A percentile compares a stretch with the other conserved stretches of the same genome.
phyloP scores from a whole-genome alignment of 2,329 filamentous ascomycete genomes.

The Aspergillus sp. region DNA sequence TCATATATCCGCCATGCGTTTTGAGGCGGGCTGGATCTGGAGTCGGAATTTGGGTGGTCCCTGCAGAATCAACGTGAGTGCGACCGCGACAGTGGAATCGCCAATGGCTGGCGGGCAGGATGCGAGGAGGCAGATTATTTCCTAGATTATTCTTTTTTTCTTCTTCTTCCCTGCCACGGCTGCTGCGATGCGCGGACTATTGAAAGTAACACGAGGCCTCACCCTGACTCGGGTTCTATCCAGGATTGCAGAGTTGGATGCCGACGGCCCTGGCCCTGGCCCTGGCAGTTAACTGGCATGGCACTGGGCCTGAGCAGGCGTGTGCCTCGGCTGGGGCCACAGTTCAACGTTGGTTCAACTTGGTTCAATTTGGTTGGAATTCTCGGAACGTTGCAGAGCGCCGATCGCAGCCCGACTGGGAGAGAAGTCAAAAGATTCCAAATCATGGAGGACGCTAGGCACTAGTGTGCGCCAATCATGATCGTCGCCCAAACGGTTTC shows the following conservation, averaged over 20 bases:
- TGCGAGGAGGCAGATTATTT: background rate
- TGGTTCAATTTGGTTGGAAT: background rate
- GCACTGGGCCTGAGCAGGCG: background rate
- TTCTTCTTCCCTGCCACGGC: background rate
- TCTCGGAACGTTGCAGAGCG: background rate
- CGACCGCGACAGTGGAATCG: background rate
- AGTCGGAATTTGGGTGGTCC: background rate
- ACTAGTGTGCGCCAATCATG: constrained; percentile 20
- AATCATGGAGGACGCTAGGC: constrained; percentile 19
- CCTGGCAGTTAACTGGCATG: too few species aligned
- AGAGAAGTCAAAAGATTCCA: constrained; percentile 23
- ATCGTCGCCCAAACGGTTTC: constrained; percentile 20
- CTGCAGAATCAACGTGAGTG: constrained; percentile 9
- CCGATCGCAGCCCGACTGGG: constrained; percentile 17
- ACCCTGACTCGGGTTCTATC: constrained; percentile 3
- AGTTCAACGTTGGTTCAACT: too few species aligned
- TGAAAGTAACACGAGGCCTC: constrained; percentile 2
- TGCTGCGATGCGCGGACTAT: background rate
- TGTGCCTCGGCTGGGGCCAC: too few species aligned
- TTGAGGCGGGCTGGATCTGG: too few species aligned
- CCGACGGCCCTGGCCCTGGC: background rate
- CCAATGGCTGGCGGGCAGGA: background rate
- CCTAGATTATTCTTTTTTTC: background rate
- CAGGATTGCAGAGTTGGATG: background rate
- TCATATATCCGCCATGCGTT: background rate